These are phyloP conservation scores for Ochetophila trinervis DNA, from an alignment of 306 rosid genomes.

Conservation along the genomic window DNA sequence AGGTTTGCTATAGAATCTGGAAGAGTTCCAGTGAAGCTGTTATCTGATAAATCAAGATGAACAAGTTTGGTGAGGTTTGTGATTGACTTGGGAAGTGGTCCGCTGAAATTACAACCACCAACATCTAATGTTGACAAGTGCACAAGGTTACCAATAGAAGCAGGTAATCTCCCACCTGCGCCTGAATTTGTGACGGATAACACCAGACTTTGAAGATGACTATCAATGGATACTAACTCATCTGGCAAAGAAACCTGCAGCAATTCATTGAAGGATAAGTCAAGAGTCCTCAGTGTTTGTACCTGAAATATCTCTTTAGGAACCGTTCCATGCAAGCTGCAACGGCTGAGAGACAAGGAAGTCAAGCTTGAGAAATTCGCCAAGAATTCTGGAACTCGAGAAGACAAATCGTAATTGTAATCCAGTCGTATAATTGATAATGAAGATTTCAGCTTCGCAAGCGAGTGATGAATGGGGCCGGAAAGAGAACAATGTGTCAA, in stretches of 20 bases:
- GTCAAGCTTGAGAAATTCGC: not conserved
- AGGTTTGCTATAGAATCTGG: not conserved
- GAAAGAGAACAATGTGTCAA: not conserved
- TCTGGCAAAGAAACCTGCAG: conserved; percentile 19
- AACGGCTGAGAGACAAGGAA: not conserved
- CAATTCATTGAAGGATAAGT: not conserved
- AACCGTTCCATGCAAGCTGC: conserved; percentile 1
- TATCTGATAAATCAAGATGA: not conserved
- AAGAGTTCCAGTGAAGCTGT: conserved; percentile 7
- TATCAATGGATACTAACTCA: conserved; percentile 5
- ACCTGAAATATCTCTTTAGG: conserved; percentile 5
- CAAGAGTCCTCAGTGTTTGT: not conserved
- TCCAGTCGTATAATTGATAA: not conserved
- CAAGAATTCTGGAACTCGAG: conserved; percentile 1
- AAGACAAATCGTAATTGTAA: not conserved
- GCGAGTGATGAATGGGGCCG: not conserved
- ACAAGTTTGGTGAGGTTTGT: not conserved
- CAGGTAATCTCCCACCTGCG: not conserved
- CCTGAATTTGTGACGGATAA: not conserved
- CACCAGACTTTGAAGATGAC: conserved; percentile 2
- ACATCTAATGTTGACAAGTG: not conserved
- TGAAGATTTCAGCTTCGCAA: not conserved
- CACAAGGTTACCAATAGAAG: not conserved
- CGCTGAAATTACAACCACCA: not conserved
- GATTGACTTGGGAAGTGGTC: conserved; percentile 2